A percentile compares a stretch with the other conserved stretches of the same genome.
Evolutionary conservation across 495 filamentous ascomycete species (phyloP).

Genomic region (Penicillium diatomitis): DNA sequence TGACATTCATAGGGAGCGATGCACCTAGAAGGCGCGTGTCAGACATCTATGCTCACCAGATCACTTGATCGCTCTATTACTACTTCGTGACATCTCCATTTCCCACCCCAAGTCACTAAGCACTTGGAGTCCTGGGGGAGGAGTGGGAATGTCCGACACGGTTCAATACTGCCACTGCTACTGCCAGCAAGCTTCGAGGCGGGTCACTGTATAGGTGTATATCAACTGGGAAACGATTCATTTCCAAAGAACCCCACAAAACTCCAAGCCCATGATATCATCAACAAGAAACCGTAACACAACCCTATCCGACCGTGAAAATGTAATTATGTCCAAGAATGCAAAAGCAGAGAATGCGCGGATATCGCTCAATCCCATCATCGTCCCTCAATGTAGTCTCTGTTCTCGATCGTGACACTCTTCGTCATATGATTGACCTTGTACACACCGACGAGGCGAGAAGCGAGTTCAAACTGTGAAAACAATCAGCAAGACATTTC

Average conservation of each 20-base stretch:
- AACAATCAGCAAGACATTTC: slow-evolving; percentile 9
- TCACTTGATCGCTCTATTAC: too few species aligned
- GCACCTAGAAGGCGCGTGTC: too few species aligned
- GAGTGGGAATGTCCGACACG: too few species aligned
- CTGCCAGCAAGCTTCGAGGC: too few species aligned
- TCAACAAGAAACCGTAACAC: slow-evolving; percentile 12
- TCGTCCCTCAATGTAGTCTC: slow-evolving; percentile 60
- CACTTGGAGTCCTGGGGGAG: too few species aligned
- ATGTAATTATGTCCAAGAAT: slow-evolving; percentile 11
- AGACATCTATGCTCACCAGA: too few species aligned
- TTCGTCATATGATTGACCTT: slow-evolving; percentile 99
- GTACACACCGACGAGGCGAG: slow-evolving; percentile 89
- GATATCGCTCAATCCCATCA: slow-evolving; percentile 14
- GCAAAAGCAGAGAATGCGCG: slow-evolving; percentile 11
- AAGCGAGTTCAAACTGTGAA: slow-evolving; percentile 75
- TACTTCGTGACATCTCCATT: too few species aligned
- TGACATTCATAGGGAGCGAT: too few species aligned
- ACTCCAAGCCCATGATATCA: slow-evolving; percentile 24
- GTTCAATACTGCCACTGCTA: too few species aligned
- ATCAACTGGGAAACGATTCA: slow-evolving; percentile 5
- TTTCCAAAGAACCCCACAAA: slow-evolving; percentile 7
- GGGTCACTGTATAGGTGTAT: background rate
- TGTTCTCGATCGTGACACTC: slow-evolving; percentile 91
- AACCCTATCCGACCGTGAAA: slow-evolving; percentile 13
- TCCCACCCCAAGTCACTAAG: too few species aligned